Percentiles rank a stretch among this genome's conserved stretches.
Evolutionary conservation across 331 rosid species (phyloP).

Genomic region (Malus hybrid): DNA sequence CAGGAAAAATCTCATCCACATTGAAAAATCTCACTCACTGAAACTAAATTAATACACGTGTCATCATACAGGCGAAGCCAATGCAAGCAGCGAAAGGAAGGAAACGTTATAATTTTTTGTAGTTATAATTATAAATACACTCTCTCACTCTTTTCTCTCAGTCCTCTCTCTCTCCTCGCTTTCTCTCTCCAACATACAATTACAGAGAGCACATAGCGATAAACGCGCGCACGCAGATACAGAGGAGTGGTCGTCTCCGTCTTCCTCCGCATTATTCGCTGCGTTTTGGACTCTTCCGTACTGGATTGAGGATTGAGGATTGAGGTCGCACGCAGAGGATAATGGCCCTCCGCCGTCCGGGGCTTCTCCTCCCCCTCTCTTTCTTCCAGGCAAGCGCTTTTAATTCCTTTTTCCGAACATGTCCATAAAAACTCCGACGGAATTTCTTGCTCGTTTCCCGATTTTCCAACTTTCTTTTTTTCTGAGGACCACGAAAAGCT

Average conservation of each 20-base stretch:
- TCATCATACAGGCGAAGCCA: too few species aligned
- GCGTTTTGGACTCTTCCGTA: not conserved
- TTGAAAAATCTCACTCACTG: too few species aligned
- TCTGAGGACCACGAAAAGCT: not conserved
- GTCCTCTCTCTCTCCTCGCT: not conserved
- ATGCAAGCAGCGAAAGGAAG: too few species aligned
- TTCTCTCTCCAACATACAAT: not conserved
- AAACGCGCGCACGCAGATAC: not conserved
- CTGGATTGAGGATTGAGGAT: not conserved
- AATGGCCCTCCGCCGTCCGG: conserved; percentile 39
- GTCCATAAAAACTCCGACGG: not conserved
- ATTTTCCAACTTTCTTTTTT: not conserved
- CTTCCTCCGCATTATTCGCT: not conserved
- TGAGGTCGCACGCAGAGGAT: not conserved
- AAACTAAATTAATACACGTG: too few species aligned
- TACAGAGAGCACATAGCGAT: not conserved
- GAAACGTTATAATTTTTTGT: too few species aligned
- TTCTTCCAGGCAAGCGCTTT: conserved; percentile 39
- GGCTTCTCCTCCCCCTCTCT: conserved; percentile 21
- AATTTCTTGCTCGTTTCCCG: not conserved
- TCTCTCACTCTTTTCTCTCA: not conserved
- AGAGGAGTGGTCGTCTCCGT: not conserved
- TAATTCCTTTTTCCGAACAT: not conserved
- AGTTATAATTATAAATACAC: not conserved
- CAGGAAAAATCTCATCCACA: too few species aligned